Percentiles rank a stretch among this genome's conserved stretches.
phyloP scores from a whole-genome alignment of 2,329 filamentous ascomycete species.

The Claviceps quebecensis region DNA sequence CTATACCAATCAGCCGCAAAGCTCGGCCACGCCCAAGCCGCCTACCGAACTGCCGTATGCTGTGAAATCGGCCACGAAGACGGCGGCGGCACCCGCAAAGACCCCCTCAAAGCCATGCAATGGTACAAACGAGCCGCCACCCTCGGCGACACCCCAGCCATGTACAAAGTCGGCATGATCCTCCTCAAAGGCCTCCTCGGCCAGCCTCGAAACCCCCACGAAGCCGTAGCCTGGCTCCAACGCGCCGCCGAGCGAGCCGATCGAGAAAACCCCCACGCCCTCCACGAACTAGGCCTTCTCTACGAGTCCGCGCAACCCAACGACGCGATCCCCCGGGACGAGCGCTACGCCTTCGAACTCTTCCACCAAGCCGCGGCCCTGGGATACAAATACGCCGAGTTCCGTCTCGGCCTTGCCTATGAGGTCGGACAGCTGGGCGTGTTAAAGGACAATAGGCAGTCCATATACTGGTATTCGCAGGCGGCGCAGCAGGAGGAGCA shows the following conservation, averaged over 20 bases:
- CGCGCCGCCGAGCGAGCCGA: constrained; percentile 81
- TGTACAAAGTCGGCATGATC: constrained; percentile 99
- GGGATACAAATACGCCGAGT: constrained; percentile 92
- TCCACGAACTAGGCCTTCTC: constrained; percentile 69
- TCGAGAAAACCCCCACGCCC: constrained; percentile 78
- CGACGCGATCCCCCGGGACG: constrained; percentile 66
- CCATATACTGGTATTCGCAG: constrained; percentile 86
- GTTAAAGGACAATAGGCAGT: constrained; percentile 66
- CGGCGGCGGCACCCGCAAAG: constrained; percentile 80
- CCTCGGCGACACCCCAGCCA: constrained; percentile 79
- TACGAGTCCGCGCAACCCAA: constrained; percentile 51
- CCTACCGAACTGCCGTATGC: constrained; percentile 91
- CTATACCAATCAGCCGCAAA: constrained; percentile 93
- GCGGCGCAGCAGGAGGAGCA: constrained; percentile 90
- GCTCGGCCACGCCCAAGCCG: constrained; percentile 68
- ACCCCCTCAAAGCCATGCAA: constrained; percentile 87
- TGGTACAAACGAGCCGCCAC: constrained; percentile 94
- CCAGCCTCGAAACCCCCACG: constrained; percentile 65
- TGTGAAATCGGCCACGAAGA: constrained; percentile 94
- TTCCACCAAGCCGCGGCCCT: constrained; percentile 77
- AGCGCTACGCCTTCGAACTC: constrained; percentile 64
- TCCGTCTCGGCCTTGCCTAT: constrained; percentile 71
- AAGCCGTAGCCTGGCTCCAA: constrained; percentile 86
- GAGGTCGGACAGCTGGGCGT: constrained; percentile 81
- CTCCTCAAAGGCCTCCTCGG: constrained; percentile 85